These are phyloP conservation scores for Ustilago xerochloae DNA, from an alignment of 1,284 basidiomycete genomes.

Conservation along the genomic window DNA sequence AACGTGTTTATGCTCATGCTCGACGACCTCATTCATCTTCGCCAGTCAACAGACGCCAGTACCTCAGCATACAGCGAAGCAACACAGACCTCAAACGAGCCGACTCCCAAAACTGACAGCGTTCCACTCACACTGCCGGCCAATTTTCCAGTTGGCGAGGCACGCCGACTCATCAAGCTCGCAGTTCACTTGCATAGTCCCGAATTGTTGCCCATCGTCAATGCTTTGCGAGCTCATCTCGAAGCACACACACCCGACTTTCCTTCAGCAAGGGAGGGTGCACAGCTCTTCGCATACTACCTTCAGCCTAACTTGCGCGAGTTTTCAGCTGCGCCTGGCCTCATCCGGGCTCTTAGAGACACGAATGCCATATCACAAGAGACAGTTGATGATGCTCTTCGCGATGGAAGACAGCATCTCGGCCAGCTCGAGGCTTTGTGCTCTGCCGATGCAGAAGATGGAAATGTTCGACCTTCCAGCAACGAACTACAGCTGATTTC, in stretches of 20 bases:
- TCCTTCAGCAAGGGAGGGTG: conserved; percentile 37
- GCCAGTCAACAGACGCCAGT: not conserved
- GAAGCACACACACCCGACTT: conserved; percentile 30
- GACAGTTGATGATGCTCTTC: conserved; percentile 25
- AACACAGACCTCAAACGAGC: not conserved
- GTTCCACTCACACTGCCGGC: conserved; percentile 6
- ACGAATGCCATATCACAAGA: conserved; percentile 37
- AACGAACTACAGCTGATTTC: conserved; percentile 28
- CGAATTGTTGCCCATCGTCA: conserved; percentile 30
- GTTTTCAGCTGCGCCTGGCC: conserved; percentile 31
- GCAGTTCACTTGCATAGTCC: conserved; percentile 12
- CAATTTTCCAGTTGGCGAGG: conserved; percentile 37
- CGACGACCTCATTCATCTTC: conserved; percentile 26
- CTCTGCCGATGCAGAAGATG: not conserved
- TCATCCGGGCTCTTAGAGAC: conserved; percentile 33
- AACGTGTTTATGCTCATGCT: conserved; percentile 40
- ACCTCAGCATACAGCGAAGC: not conserved
- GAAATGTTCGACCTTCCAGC: not conserved
- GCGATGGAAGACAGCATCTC: conserved; percentile 25
- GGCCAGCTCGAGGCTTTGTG: conserved; percentile 4
- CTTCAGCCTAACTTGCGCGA: conserved; percentile 37
- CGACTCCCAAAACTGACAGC: not conserved
- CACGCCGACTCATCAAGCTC: conserved; percentile 27
- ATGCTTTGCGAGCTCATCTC: conserved; percentile 29
- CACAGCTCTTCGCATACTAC: conserved; percentile 36